Percentiles rank a stretch among this genome's conserved stretches.
Conservation (phyloP, 2,329 filamentous ascomycete species). For the Sclerotinia minor region DNA sequence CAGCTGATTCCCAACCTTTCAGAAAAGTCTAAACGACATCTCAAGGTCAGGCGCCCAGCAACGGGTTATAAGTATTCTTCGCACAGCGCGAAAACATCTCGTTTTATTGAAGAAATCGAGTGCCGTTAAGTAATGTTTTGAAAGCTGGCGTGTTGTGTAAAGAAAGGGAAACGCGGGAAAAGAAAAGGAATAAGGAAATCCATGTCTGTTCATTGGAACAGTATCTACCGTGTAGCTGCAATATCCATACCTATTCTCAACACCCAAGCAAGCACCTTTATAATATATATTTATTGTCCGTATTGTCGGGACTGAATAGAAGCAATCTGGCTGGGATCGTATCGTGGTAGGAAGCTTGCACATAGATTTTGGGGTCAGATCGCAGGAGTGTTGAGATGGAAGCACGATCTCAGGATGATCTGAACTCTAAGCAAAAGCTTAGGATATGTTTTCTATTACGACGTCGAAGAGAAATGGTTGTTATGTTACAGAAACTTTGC, state of each 20-base stretch:
- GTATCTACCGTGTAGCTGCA: neutral
- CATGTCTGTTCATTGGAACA: neutral
- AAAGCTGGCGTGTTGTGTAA: slow-evolving; percentile 26
- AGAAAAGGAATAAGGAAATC: neutral
- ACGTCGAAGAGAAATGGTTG: neutral
- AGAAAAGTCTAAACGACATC: slow-evolving; percentile 61
- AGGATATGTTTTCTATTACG: neutral
- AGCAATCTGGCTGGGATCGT: neutral
- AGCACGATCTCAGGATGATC: neutral
- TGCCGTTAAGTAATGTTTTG: slow-evolving; percentile 29
- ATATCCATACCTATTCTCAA: neutral
- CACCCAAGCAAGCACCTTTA: neutral
- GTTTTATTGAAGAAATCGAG: slow-evolving; percentile 42
- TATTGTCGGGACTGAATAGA: neutral
- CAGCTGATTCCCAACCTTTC: slow-evolving; percentile 73
- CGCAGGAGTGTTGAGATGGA: neutral
- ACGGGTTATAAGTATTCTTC: slow-evolving; percentile 63
- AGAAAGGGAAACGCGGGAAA: neutral
- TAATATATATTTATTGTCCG: slow-evolving; percentile 8
- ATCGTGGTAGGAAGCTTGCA: neutral
- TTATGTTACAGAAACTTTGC: neutral
- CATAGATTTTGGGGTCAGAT: neutral
- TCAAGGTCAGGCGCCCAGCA: slow-evolving; percentile 72
- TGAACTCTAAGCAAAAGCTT: neutral
- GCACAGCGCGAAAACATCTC: slow-evolving; percentile 69